A percentile compares a stretch with the other conserved stretches of the same genome.
phyloP scores from a whole-genome alignment of 2,329 filamentous ascomycete species.

The Fusarium xylarioides region DNA sequence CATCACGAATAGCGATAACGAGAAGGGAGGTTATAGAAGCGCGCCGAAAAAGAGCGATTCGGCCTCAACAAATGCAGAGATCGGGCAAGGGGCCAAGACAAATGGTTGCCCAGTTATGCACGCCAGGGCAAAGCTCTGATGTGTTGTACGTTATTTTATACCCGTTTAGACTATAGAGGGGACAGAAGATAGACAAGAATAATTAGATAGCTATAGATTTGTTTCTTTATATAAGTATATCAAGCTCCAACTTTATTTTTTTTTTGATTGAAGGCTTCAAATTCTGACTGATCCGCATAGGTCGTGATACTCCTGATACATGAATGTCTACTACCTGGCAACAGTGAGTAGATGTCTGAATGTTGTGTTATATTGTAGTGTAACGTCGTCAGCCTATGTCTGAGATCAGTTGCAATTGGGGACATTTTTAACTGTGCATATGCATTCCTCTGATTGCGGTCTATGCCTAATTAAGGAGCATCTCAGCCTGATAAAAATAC shows the following conservation, averaged over 20 bases:
- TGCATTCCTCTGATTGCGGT: no score
- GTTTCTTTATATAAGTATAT: background rate
- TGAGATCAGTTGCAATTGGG: no score
- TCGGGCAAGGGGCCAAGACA: background rate
- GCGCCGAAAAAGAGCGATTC: constrained; percentile 7
- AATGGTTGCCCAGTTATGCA: constrained; percentile 1
- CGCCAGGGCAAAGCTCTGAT: background rate
- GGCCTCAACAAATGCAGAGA: background rate
- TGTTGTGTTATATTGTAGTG: no score
- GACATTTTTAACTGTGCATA: no score
- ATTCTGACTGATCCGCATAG: background rate
- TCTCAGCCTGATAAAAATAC: no score
- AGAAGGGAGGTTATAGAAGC: background rate
- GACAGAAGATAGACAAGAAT: background rate
- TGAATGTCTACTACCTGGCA: background rate
- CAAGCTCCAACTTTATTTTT: no score
- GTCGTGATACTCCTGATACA: background rate
- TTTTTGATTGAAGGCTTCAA: no score
- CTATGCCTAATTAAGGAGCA: no score
- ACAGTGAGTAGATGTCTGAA: no score
- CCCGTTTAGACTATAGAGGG: background rate
- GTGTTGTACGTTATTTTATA: background rate
- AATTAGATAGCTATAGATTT: background rate
- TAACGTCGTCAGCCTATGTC: no score
- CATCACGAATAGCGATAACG: background rate